Conservation (phyloP, 2,329 filamentous ascomycete species). For the Clarireedia hainanense region DNA sequence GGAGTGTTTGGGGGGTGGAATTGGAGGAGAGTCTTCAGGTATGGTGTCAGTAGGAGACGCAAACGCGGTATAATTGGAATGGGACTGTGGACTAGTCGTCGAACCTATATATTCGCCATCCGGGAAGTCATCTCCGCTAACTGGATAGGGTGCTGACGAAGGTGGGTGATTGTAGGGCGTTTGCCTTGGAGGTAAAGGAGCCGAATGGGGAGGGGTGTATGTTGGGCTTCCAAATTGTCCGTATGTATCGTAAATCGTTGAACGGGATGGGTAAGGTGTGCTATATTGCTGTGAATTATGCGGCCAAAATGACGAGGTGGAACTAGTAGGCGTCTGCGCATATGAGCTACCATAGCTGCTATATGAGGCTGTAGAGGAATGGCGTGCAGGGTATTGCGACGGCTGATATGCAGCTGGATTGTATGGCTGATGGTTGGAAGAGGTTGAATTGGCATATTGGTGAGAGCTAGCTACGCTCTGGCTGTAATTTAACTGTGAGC, state of each 20-base stretch:
- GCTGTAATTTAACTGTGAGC: conserved; percentile 42
- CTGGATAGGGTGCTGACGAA: conserved; percentile 18
- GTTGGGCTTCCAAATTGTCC: conserved; percentile 18
- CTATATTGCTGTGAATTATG: conserved; percentile 19
- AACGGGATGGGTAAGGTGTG: conserved; percentile 18
- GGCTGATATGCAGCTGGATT: conserved; percentile 50
- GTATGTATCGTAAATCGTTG: conserved; percentile 20
- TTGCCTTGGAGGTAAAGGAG: conserved; percentile 20
- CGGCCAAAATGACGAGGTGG: conserved; percentile 30
- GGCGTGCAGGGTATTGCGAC: conserved; percentile 46
- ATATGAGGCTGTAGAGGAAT: conserved; percentile 46
- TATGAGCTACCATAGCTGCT: conserved; percentile 31
- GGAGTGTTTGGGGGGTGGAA: conserved; percentile 16
- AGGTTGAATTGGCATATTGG: conserved; percentile 36
- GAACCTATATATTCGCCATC: conserved; percentile 21
- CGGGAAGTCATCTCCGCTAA: conserved; percentile 23
- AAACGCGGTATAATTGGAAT: conserved; percentile 21
- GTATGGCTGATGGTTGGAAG: conserved; percentile 47
- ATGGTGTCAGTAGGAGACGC: conserved; percentile 2
- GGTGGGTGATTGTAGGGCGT: conserved; percentile 19
- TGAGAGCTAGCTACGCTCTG: conserved; percentile 29
- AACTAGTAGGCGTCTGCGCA: conserved; percentile 35
- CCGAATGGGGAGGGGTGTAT: conserved; percentile 16
- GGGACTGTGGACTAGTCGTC: conserved; percentile 11
- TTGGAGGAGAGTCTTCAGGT: conserved; percentile 13